phyloP scores from a whole-genome alignment of 1,284 basidiomycete genomes.

The Irpex lacteus region DNA sequence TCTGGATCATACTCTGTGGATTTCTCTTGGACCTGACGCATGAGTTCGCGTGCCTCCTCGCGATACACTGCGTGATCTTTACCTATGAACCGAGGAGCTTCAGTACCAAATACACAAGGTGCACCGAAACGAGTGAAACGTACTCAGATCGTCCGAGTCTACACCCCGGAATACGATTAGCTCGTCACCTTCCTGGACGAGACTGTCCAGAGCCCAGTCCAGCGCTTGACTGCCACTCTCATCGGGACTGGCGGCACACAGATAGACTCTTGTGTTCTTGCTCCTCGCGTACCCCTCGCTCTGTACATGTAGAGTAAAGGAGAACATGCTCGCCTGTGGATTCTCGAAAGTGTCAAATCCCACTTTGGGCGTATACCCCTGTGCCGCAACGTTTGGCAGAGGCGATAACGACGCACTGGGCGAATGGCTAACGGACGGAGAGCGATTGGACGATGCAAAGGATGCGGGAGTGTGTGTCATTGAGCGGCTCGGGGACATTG shows the following conservation, averaged over 20 bases:
- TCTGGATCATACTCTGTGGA: slow-evolving; percentile 78
- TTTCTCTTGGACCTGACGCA: slow-evolving; percentile 81
- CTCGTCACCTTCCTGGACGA: slow-evolving; percentile 94
- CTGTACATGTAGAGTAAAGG: slow-evolving; percentile 78
- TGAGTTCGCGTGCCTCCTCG: slow-evolving; percentile 84
- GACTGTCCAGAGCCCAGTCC: slow-evolving; percentile 84
- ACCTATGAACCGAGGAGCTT: slow-evolving; percentile 34
- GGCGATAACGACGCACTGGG: slow-evolving; percentile 16
- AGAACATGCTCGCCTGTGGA: slow-evolving; percentile 40
- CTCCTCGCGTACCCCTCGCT: slow-evolving; percentile 80
- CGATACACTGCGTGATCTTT: slow-evolving; percentile 83
- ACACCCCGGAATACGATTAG: slow-evolving; percentile 90
- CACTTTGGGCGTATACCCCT: slow-evolving; percentile 79
- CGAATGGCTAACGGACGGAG: slow-evolving; percentile 15
- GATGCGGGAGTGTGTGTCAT: slow-evolving; percentile 5
- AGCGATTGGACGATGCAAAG: slow-evolving; percentile 2
- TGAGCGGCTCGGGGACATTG: slow-evolving; percentile 8
- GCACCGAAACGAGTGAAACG: slow-evolving; percentile 1
- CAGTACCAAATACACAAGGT: slow-evolving; percentile 3
- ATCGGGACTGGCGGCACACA: slow-evolving; percentile 88
- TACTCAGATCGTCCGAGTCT: slow-evolving; percentile 80
- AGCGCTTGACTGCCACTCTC: slow-evolving; percentile 84
- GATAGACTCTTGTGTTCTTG: slow-evolving; percentile 83
- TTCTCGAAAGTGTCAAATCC: slow-evolving; percentile 57
- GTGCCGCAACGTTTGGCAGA: slow-evolving; percentile 31